Base-by-base conservation (phyloP, 139 green algal genomes). In the Micractinium sp. region DNA sequence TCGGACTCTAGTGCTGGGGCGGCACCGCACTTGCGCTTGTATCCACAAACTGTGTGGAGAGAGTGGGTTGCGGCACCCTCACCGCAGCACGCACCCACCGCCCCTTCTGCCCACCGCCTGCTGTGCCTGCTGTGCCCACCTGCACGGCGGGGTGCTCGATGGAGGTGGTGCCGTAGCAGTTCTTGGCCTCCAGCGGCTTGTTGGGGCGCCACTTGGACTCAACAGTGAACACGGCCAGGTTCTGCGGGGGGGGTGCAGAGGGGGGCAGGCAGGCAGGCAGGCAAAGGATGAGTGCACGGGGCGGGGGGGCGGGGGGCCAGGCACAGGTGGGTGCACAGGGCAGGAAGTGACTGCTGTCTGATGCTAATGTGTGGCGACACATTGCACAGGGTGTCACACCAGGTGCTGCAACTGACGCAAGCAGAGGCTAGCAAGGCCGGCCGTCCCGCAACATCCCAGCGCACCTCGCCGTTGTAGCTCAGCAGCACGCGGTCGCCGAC, bases 71-170 rank as follows among this genome's bases (percentile, higher is more conserved):
- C 9, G 47, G 47, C 7, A 9, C 47, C 47, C 7, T 56, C 5
- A 9, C 47, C 47, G 7, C 47, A 56, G 47, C 47, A 5, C 5
- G 47, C 7, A 56, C 47, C 47, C 47, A 5, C 5, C 47, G 7
- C 47, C 47, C 5, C 47, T 9, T 9, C 47, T 56, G 47, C 5
- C 7, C 47, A n/a, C n/a, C n/a, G n/a, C 47, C 5, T 56, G 47
- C 47, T 56, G 47, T 56, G 47, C 47, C 5, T 56, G 47, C 47
- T 56, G 47, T 56, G 47, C 76, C 13, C 83, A 87, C 83, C 83
- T 87, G 95, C n/a, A 98, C 95, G 35, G 95, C 97, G 9, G 97
- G 97, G 94, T 99, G 97, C 93, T 99, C 97, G n/a, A 99, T 93
- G 69, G 94, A 96, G 69, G 92, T 93, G 63, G 95, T 98, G 85